These are phyloP conservation scores for Fusarium caatingaense DNA, from an alignment of 2,329 filamentous ascomycete species.

Conservation along the genomic window DNA sequence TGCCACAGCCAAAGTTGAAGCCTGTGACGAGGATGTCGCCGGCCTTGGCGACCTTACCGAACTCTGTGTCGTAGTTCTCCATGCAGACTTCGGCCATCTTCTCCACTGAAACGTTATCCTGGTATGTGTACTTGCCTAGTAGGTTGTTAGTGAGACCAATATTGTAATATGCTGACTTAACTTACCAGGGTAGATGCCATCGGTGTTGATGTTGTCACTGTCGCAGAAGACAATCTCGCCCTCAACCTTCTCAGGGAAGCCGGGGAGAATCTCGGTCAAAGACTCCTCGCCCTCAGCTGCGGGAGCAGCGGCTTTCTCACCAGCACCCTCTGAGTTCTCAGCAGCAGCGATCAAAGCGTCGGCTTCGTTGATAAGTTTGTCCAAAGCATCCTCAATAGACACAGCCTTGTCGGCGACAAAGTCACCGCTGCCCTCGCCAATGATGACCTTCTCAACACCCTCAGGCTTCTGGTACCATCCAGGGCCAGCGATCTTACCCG, in stretches of 20 bases:
- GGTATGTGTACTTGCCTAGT: constrained; percentile 85
- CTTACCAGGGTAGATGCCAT: constrained; percentile 89
- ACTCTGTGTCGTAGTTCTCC: constrained; percentile 88
- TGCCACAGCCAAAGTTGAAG: constrained; percentile 90
- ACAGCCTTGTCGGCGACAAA: constrained; percentile 71
- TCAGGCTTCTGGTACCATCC: constrained; percentile 81
- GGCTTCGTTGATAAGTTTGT: constrained; percentile 75
- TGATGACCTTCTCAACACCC: constrained; percentile 72
- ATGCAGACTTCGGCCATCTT: constrained; percentile 92
- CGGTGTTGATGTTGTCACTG: constrained; percentile 75
- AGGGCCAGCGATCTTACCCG: constrained; percentile 78
- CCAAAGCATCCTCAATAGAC: constrained; percentile 76
- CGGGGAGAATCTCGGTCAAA: constrained; percentile 79
- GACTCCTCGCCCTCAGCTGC: constrained; percentile 51
- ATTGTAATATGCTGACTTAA: constrained; percentile 43
- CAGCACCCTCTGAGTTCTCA: constrained; percentile 55
- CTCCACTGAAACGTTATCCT: constrained; percentile 80
- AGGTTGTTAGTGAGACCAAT: background rate
- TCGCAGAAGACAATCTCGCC: constrained; percentile 84
- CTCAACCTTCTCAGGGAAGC: constrained; percentile 84
- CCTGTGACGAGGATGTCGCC: constrained; percentile 87
- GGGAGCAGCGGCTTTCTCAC: background rate
- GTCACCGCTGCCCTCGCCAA: constrained; percentile 78
- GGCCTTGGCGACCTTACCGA: constrained; percentile 70
- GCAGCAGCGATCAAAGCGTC: constrained; percentile 70